Percentiles rank a stretch among this genome's conserved stretches.
phyloP scores from a whole-genome alignment of 2,329 filamentous ascomycete genomes.

The Xylaria sp. region DNA sequence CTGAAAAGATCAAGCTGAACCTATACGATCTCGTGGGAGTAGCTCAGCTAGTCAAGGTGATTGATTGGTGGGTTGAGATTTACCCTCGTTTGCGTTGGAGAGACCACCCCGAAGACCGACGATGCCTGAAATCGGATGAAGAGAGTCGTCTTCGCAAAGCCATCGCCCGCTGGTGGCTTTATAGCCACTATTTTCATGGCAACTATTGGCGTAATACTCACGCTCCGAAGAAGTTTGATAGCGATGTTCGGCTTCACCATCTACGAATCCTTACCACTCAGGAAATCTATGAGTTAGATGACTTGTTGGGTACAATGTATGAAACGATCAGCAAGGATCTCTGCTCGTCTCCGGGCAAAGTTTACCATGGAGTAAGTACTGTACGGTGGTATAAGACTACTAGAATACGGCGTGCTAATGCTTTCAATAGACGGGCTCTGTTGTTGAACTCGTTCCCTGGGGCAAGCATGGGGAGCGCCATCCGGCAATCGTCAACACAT shows the following conservation, averaged over 20 bases:
- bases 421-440: slow-evolving; percentile 27
- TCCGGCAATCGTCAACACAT: slow-evolving; percentile 49
- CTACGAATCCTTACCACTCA: slow-evolving; percentile 43
- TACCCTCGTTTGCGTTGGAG: slow-evolving; percentile 59
- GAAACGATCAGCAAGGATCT: slow-evolving; percentile 45
- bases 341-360: slow-evolving; percentile 44
- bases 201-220: slow-evolving; percentile 48
- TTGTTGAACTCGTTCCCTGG: slow-evolving; percentile 45
- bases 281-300: slow-evolving; percentile 46
- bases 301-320: slow-evolving; percentile 40
- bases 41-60: slow-evolving; percentile 47
- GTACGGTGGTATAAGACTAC: not conserved
- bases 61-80: slow-evolving; percentile 54
- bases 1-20: slow-evolving; percentile 41
- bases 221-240: slow-evolving; percentile 37
- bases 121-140: slow-evolving; percentile 56
- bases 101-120: slow-evolving; percentile 56
- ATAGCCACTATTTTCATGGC: slow-evolving; percentile 62
- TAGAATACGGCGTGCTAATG: slow-evolving; percentile 28
- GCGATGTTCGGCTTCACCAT: slow-evolving; percentile 44
- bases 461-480: slow-evolving; percentile 45
- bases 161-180: slow-evolving; percentile 65
- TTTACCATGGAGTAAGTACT: slow-evolving; percentile 40
- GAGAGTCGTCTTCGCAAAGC: slow-evolving; percentile 59
- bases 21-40: slow-evolving; percentile 45